A percentile compares a stretch with the other conserved stretches of the same genome.
Conservation (phyloP, 371 early-diverging fungal species). For the Mortierella sp. region DNA sequence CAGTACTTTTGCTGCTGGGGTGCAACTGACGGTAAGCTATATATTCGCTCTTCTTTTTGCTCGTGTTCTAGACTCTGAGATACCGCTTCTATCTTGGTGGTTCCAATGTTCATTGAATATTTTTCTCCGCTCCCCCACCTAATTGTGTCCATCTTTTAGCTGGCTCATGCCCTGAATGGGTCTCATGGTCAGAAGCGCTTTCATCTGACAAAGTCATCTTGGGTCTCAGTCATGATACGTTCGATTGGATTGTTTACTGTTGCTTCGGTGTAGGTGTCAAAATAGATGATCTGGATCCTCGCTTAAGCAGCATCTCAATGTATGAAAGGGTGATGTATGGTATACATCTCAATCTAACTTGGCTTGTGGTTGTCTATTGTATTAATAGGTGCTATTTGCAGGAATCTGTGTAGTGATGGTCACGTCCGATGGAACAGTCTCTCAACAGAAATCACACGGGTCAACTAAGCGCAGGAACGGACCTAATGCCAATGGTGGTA, state of each 20-base stretch:
- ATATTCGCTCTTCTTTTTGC: neutral
- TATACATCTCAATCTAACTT: neutral
- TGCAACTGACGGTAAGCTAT: conserved; percentile 56
- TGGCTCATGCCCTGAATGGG: conserved; percentile 66
- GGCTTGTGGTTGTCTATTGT: neutral
- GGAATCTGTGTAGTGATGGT: conserved; percentile 55
- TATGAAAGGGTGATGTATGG: neutral
- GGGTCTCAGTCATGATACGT: conserved; percentile 39
- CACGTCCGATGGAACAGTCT: conserved; percentile 55
- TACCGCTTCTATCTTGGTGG: neutral
- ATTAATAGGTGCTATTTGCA: conserved; percentile 40
- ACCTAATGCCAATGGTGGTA: neutral
- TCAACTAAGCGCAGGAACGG: conserved; percentile 43
- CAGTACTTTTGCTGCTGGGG: conserved; percentile 95
- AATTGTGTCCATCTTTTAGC: conserved; percentile 12
- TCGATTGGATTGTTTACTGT: conserved; percentile 54
- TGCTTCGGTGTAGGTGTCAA: conserved; percentile 46
- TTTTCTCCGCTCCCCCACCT: neutral
- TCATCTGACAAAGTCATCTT: conserved; percentile 21
- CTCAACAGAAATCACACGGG: conserved; percentile 52
- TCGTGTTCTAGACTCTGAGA: neutral
- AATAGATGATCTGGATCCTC: neutral
- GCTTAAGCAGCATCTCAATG: neutral
- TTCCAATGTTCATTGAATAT: neutral
- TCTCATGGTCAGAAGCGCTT: conserved; percentile 61